Percentiles rank a stretch among this genome's conserved stretches.
Conservation (phyloP, 192 early-diverging fungal species). For the Coemansia umbellata region DNA sequence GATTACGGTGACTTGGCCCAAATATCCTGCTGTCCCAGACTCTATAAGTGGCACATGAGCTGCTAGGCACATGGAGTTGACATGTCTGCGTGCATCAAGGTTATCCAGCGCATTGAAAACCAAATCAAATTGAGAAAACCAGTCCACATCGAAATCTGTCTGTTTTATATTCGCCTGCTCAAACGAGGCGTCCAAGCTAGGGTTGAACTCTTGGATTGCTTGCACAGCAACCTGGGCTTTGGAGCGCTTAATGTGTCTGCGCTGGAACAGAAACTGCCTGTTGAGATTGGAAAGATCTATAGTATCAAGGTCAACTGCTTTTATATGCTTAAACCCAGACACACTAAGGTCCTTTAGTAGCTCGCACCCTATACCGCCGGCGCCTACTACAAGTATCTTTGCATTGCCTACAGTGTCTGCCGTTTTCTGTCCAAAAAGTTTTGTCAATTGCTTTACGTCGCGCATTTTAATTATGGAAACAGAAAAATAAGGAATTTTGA, state of each 20-base stretch:
- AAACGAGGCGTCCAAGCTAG: slow-evolving; percentile 57
- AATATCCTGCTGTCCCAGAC: slow-evolving; percentile 93
- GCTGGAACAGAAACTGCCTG: slow-evolving; percentile 98
- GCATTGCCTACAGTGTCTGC: slow-evolving; percentile 7
- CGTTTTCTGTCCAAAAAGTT: slow-evolving; percentile 25
- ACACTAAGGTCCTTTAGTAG: slow-evolving; percentile 92
- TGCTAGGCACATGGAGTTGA: slow-evolving; percentile 94
- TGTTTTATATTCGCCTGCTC: slow-evolving; percentile 90
- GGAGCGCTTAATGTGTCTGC: slow-evolving; percentile 84
- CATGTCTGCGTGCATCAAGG: slow-evolving; percentile 86
- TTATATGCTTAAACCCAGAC: slow-evolving; percentile 79
- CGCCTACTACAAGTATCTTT: slow-evolving; percentile 67
- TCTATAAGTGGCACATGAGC: slow-evolving; percentile 90
- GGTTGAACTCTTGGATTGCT: slow-evolving; percentile 84
- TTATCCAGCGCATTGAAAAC: slow-evolving; percentile 98
- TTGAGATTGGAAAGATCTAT: slow-evolving; percentile 99
- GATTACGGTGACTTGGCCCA: slow-evolving; percentile 88
- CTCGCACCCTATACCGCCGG: slow-evolving; percentile 98
- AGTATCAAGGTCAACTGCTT: slow-evolving; percentile 93
- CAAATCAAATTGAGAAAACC: slow-evolving; percentile 85
- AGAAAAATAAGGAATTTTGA: neutral
- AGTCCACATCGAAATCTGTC: slow-evolving; percentile 73
- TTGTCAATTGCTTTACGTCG: slow-evolving; percentile 14
- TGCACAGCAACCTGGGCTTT: slow-evolving; percentile 87
- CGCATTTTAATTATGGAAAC: slow-evolving; percentile 14